Base-by-base conservation (phyloP, 1,139 yeast genomes). In the Yamadazyma blattariae region DNA sequence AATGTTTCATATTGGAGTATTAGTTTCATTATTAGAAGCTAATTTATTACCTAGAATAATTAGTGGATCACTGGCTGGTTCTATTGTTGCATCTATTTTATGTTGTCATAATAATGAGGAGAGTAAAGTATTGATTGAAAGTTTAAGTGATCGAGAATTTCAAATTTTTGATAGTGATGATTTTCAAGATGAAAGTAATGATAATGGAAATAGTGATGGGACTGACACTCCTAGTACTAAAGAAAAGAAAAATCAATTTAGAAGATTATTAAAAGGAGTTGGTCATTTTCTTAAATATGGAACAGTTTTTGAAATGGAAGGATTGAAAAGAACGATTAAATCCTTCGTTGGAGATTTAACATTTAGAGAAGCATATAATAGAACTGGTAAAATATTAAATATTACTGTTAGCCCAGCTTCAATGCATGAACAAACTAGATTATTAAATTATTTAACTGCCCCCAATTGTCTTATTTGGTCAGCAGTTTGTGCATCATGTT, bases 31-130 rank as follows among this genome's bases (percentile, higher is more conserved):
- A 27, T 63, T 83, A 32, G 94, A 86, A 47, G 74, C 77, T 31
- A 79, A 82, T 35, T 66, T 90, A 24, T 64, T 92, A 28, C 99
- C 99, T 0, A 71, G 89, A 33, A 87, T 92, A 32, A 78, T 92
- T n/a, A 84, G 95, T 35, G 98, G 99, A 1, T 84, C 96, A 9
- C 87, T 96, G 11, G 96, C 97, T 0, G 99, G 99, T 13, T 89
- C 97, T 1, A 90, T 92, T 36, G 82, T 94, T 38, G 97, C 98
- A 10, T 78, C 96, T 37, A 78, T 90, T 13, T 67, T 92, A 34
- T 88, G 96, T 51, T 82, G 86, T 14, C 88, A 85, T 52, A 77
- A 82, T 11, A 82, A 82, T 46, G 86, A 79, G 32, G 97, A 90
- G 56, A 73, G 86, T 2, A 67, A 74, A 18, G 67, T 59, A 4